These are phyloP conservation scores for Malassezia pachydermatis DNA, from an alignment of 1,284 basidiomycete species.

Conservation along the genomic window DNA sequence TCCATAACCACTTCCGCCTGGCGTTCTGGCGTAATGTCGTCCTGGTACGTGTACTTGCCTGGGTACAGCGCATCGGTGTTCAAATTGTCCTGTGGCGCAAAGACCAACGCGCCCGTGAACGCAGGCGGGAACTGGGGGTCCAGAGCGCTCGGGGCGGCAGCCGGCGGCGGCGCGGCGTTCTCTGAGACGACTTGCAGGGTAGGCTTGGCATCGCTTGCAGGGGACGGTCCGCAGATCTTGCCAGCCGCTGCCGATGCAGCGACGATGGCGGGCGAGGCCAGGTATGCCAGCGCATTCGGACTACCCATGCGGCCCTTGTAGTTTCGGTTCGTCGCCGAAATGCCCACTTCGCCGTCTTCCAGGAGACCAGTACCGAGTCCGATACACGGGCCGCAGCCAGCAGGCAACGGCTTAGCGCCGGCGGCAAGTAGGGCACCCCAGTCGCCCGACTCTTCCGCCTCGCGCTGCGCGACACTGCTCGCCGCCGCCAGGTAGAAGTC, in stretches of 20 bases:
- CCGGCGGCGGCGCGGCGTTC: conserved; percentile 29
- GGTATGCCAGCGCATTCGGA: conserved; percentile 86
- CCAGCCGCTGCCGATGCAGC: conserved; percentile 89
- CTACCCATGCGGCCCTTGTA: conserved; percentile 98
- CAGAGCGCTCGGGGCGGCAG: conserved; percentile 19
- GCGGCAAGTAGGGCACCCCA: conserved; percentile 77
- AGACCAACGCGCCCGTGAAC: conserved; percentile 76
- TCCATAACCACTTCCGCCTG: conserved; percentile 94
- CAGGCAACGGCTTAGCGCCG: conserved; percentile 82
- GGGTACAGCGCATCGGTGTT: conserved; percentile 99
- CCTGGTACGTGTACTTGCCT: conserved; percentile 98
- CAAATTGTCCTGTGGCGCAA: conserved; percentile 90
- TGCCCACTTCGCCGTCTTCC: conserved; percentile 87
- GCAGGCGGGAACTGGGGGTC: conserved; percentile 58
- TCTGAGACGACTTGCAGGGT: conserved; percentile 24
- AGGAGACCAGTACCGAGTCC: conserved; percentile 84
- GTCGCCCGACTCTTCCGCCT: conserved; percentile 72
- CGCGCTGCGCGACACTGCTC: conserved; percentile 77
- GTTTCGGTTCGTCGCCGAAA: conserved; percentile 95
- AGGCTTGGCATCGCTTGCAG: conserved; percentile 49
- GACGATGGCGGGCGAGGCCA: conserved; percentile 90
- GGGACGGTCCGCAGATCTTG: conserved; percentile 70
- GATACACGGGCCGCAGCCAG: conserved; percentile 96
- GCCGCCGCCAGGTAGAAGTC: conserved; percentile 97
- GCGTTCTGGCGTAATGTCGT: conserved; percentile 87